Base-by-base conservation (phyloP, 495 filamentous ascomycete genomes). In the Penicillium crystallinum region DNA sequence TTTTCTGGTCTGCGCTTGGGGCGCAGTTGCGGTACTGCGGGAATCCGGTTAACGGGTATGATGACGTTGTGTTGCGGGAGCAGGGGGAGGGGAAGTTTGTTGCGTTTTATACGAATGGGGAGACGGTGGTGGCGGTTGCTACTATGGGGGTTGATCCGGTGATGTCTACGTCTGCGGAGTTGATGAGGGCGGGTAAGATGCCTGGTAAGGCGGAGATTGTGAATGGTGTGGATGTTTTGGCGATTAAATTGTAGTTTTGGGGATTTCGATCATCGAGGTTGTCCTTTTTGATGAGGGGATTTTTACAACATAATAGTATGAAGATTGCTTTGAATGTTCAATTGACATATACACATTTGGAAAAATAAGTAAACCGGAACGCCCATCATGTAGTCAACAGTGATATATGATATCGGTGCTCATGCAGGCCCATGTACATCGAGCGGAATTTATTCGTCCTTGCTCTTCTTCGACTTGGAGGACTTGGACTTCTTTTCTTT, bases 1-100 rank as follows among this genome's bases (percentile, higher is more conserved):
- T 98, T 27, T 98, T 98, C 76, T 98, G 93, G 93, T 92, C 88
- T 9, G 95, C 93, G 2, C 70, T 97, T 9, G 92, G 90, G 12
- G 75, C 82, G 1, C 93, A 98, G 72, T 65, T 98, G 54, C 80
- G 93, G 19, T 98, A 98, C 70, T 93, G 89, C 61, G 93, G 93
- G 2, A 91, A 89, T 69, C 89, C 91, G 0, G 64, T 73, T 3
- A 78, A 80, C 46, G 90, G 91, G 6, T 96, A 79, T 75, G 95
- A 98, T 59, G 89, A 92, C 58, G 55, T 97, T 11, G 72, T 96
- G 2, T 35, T 97, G 21, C 71, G 84, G 1, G 77, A 90, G 48
- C 80, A 85, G 3, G 89, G 88, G 15, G 83, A 95, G 52, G 83
- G 77, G 21, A 93, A 89, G 64, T 98, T 93, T 61, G 85, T 83